A percentile compares a stretch with the other conserved stretches of the same genome.
phyloP scores from a whole-genome alignment of 495 filamentous ascomycete genomes.

The Beverwykella pulmonaria region DNA sequence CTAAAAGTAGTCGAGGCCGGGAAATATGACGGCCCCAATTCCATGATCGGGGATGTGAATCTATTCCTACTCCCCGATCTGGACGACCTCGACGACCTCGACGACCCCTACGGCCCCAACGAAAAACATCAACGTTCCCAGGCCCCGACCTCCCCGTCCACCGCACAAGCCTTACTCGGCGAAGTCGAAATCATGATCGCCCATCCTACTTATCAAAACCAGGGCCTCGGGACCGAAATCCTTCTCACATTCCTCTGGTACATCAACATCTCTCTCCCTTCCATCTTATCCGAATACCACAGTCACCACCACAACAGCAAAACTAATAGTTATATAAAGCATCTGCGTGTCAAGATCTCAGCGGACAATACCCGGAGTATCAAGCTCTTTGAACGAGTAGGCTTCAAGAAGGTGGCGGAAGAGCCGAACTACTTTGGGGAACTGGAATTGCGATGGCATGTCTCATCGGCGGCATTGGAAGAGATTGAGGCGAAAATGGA shows the following conservation, averaged over 20 bases:
- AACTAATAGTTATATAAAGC: conserved; percentile 25
- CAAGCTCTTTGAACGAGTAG: conserved; percentile 60
- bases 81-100: conserved; percentile 45
- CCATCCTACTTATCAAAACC: conserved; percentile 55
- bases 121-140: too few relatives aligned
- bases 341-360: conserved; percentile 64
- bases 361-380: conserved; percentile 59
- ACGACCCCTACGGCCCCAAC: too few relatives aligned
- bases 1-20: conserved; percentile 23
- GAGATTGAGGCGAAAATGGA: conserved; percentile 15
- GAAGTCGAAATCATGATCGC: conserved; percentile 94
- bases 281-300: conserved; percentile 64
- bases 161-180: conserved; percentile 53
- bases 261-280: conserved; percentile 52
- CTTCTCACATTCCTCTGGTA: conserved; percentile 71
- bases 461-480: background rate
- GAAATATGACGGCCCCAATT: conserved; percentile 54
- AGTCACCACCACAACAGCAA: background rate
- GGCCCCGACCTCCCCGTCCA: conserved; percentile 39
- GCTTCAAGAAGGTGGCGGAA: conserved; percentile 55
- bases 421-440: conserved; percentile 70
- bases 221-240: conserved; percentile 66
- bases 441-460: conserved; percentile 55
- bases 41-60: conserved; percentile 86
- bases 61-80: conserved; percentile 68